These are phyloP conservation scores for Monosporascus sp. DNA, from an alignment of 2,329 filamentous ascomycete genomes.

Conservation along the genomic window DNA sequence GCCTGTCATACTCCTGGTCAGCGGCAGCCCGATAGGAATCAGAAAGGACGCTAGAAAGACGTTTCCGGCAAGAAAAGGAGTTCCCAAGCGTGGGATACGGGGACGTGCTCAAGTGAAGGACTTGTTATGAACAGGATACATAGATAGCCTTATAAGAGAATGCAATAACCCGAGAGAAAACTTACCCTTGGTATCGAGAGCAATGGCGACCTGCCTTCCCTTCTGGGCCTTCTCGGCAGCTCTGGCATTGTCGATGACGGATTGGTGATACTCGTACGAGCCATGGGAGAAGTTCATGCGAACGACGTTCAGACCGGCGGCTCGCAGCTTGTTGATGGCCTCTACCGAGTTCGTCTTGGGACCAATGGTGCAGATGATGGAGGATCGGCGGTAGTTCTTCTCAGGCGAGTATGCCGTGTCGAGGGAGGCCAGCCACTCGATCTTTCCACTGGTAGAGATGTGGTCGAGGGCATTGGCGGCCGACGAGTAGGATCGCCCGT, in stretches of 20 bases:
- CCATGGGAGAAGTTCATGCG: constrained; percentile 99
- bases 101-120: no score
- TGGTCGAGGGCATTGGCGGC: constrained; percentile 74
- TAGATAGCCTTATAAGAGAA: neutral
- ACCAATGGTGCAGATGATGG: constrained; percentile 98
- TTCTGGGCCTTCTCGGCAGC: constrained; percentile 71
- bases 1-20: constrained; percentile 14
- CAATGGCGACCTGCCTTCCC: constrained; percentile 91
- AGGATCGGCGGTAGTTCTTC: constrained; percentile 90
- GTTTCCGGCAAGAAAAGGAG: no score
- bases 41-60: neutral
- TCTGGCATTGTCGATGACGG: constrained; percentile 93
- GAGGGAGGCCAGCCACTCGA: constrained; percentile 64
- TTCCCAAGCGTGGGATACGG: no score
- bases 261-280: constrained; percentile 95
- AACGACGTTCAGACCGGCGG: constrained; percentile 90
- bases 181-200: constrained; percentile 65
- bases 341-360: constrained; percentile 98
- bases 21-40: neutral
- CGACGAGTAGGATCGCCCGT: constrained; percentile 27
- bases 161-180: neutral
- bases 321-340: constrained; percentile 91
- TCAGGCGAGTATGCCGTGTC: constrained; percentile 84
- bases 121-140: no score
- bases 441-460: constrained; percentile 68